Conservation (phyloP, 805 yeast species). For the Blastobotrys peoriensis region DNA sequence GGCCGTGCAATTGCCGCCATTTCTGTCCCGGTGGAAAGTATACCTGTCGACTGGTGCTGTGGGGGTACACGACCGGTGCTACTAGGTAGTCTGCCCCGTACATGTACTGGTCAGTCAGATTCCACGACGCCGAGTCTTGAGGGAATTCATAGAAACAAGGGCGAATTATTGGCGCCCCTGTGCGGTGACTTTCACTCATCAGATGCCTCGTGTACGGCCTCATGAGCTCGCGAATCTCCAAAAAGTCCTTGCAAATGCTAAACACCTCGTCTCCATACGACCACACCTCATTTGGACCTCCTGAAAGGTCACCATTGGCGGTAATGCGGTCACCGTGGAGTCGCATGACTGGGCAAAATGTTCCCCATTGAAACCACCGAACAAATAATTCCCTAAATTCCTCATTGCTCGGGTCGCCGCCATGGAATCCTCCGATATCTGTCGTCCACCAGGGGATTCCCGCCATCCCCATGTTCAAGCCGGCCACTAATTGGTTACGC, state of each 20-base stretch:
- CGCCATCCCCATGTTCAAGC: conserved; percentile 19
- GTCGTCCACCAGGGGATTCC: conserved; percentile 23
- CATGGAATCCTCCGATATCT: conserved; percentile 20
- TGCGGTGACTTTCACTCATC: conserved; percentile 15
- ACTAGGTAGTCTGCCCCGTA: conserved; percentile 15
- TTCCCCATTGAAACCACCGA: conserved; percentile 21
- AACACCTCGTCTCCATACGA: conserved; percentile 17
- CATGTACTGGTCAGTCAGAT: conserved; percentile 16
- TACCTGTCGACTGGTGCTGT: conserved; percentile 6
- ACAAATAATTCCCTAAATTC: conserved; percentile 15
- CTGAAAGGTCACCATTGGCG: conserved; percentile 15
- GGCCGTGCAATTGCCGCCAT: too few species aligned
- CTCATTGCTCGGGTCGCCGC: conserved; percentile 15
- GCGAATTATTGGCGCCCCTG: conserved; percentile 16
- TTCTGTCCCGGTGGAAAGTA: conserved; percentile 13
- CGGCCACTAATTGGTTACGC: conserved; percentile 18
- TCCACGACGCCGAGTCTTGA: conserved; percentile 12
- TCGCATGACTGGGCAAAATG: conserved; percentile 20
- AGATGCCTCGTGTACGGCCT: conserved; percentile 15
- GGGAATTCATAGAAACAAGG: conserved; percentile 18
- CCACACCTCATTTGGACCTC: conserved; percentile 20
- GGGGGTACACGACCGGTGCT: conserved; percentile 15
- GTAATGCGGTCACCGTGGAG: conserved; percentile 17
- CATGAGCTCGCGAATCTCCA: conserved; percentile 13
- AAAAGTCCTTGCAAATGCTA: conserved; percentile 16